phyloP scores from a whole-genome alignment of 768 basidiomycete species.

The Lentinula sp. region DNA sequence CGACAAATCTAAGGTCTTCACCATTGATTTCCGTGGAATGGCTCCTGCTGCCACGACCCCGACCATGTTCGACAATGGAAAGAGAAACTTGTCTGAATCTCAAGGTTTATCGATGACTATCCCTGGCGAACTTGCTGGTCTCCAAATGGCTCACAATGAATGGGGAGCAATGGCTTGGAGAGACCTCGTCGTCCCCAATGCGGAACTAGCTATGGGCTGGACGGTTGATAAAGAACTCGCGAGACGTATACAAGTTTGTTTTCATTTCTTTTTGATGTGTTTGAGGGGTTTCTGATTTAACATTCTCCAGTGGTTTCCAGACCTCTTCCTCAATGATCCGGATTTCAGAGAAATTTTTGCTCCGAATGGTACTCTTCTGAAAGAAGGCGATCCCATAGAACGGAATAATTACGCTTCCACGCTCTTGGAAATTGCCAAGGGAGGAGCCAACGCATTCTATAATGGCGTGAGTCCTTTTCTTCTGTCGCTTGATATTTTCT shows the following conservation, averaged over 20 bases:
- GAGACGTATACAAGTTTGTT: conserved; percentile 43
- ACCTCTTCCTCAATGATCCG: conserved; percentile 32
- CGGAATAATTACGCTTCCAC: conserved; percentile 54
- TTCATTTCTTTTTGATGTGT: neutral
- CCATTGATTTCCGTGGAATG: conserved; percentile 66
- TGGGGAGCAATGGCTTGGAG: conserved; percentile 37
- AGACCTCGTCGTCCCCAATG: conserved; percentile 51
- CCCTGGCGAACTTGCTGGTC: conserved; percentile 63
- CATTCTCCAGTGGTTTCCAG: conserved; percentile 3
- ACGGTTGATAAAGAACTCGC: conserved; percentile 53
- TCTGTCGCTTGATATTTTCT: neutral
- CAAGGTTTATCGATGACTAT: conserved; percentile 64
- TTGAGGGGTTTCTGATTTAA: no score
- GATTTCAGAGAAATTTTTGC: conserved; percentile 58
- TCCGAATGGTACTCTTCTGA: conserved; percentile 44
- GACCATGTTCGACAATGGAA: conserved; percentile 48
- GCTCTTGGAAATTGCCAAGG: conserved; percentile 45
- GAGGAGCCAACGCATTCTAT: conserved; percentile 62
- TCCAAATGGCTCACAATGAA: conserved; percentile 52
- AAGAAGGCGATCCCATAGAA: conserved; percentile 48
- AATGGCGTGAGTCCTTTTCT: conserved; percentile 20
- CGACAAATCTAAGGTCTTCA: conserved; percentile 27
- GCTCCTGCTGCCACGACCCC: conserved; percentile 49
- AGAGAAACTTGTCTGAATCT: conserved; percentile 34
- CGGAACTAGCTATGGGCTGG: conserved; percentile 55